A percentile compares a stretch with the other conserved stretches of the same genome.
phyloP scores from a whole-genome alignment of 2,329 filamentous ascomycete genomes.

The Colletotrichum sp. region DNA sequence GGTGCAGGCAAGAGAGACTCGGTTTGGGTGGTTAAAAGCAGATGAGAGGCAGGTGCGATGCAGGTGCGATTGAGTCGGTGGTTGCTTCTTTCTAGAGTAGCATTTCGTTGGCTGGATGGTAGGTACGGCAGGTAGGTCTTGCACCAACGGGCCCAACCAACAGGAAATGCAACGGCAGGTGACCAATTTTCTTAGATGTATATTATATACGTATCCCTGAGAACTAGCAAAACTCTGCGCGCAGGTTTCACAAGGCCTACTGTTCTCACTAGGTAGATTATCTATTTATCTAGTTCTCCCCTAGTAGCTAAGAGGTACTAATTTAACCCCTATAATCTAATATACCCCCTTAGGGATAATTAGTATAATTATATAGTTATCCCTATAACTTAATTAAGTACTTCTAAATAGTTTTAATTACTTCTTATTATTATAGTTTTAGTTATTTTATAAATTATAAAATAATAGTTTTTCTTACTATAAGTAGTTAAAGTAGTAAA shows the following conservation, averaged over 20 bases:
- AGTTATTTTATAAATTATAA: neutral
- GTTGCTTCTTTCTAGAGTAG: neutral
- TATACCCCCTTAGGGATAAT: neutral
- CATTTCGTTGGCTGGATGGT: neutral
- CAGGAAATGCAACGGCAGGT: neutral
- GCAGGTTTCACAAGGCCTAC: neutral
- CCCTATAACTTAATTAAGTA: neutral
- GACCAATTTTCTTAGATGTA: neutral
- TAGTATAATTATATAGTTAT: neutral
- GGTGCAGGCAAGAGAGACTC: neutral
- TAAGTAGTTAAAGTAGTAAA: neutral
- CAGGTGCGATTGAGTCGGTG: neutral
- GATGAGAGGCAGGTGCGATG: neutral
- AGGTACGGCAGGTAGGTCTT: neutral
- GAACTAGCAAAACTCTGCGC: neutral
- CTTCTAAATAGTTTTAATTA: neutral
- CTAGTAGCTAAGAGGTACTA: neutral
- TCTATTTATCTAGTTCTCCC: neutral
- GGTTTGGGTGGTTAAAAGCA: neutral
- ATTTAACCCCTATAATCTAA: neutral
- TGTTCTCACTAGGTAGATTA: neutral
- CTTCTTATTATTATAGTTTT: neutral
- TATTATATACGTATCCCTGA: neutral
- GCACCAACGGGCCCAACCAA: neutral
- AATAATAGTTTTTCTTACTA: neutral